A percentile compares a stretch with the other conserved stretches of the same genome.
Evolutionary conservation across 305 asterid species (phyloP).

Genomic region (Fraxinus sp.): DNA sequence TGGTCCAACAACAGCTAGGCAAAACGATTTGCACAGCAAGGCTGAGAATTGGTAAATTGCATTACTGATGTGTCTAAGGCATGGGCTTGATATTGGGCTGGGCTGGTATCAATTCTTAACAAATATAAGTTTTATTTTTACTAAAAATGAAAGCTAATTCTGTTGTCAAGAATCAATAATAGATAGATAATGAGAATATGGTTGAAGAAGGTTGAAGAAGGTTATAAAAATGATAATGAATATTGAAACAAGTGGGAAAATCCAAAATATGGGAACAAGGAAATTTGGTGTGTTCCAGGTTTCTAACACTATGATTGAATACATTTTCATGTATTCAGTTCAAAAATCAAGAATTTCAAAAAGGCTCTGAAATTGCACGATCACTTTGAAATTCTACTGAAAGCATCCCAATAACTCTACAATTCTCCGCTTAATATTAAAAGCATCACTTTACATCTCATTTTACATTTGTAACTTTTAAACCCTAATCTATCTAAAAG

Average conservation of each 20-base stretch:
- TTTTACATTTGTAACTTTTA: neutral
- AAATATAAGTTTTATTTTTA: neutral
- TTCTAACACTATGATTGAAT: neutral
- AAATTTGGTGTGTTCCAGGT: neutral
- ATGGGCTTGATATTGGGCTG: no score
- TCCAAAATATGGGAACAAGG: neutral
- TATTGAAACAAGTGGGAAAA: neutral
- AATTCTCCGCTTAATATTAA: neutral
- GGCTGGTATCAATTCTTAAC: no score
- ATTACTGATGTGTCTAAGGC: no score
- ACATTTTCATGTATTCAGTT: neutral
- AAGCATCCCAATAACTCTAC: neutral
- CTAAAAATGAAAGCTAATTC: neutral
- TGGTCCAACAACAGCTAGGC: no score
- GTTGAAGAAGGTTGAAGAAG: neutral
- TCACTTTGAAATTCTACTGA: neutral
- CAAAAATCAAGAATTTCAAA: neutral
- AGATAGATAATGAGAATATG: neutral
- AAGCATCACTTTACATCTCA: neutral
- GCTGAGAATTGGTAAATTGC: no score
- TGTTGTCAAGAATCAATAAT: neutral
- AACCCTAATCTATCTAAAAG: neutral
- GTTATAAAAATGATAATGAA: neutral
- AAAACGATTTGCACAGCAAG: no score
- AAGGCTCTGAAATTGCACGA: neutral